These are phyloP conservation scores for Calonectria crousiana DNA, from an alignment of 2,329 filamentous ascomycete genomes.

Conservation along the genomic window DNA sequence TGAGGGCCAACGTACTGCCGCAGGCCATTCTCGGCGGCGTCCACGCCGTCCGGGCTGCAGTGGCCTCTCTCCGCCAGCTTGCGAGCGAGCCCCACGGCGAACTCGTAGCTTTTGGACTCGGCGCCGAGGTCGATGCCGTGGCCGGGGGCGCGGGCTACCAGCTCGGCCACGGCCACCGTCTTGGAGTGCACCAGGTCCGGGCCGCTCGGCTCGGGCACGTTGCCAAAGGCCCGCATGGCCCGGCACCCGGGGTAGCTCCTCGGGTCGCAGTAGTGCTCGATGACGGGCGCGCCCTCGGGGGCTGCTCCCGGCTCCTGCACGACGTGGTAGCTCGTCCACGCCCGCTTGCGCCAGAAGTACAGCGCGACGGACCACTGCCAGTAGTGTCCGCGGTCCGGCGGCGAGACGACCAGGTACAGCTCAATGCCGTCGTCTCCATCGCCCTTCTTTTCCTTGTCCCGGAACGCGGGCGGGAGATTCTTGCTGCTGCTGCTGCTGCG, in stretches of 20 bases:
- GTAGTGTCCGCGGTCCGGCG: background rate
- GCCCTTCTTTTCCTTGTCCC: background rate
- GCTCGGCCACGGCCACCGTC: background rate
- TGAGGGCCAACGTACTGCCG: background rate
- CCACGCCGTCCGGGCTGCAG: background rate
- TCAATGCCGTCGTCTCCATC: background rate
- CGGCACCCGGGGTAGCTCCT: background rate
- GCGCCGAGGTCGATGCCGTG: background rate
- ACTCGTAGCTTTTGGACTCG: background rate
- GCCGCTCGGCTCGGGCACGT: background rate
- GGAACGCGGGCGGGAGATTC: background rate
- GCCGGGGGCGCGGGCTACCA: too few species aligned
- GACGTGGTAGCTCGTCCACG: background rate
- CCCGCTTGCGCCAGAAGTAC: background rate
- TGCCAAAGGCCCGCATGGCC: background rate
- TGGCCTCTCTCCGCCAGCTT: background rate
- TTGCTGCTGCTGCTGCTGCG: background rate
- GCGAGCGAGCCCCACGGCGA: background rate
- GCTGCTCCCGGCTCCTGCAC: background rate
- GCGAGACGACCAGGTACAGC: background rate
- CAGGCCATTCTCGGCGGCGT: background rate
- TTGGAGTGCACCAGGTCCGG: background rate
- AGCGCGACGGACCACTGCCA: background rate
- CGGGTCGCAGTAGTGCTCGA: background rate
- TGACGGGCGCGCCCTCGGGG: background rate